A percentile compares a stretch with the other conserved stretches of the same genome.
These are phyloP conservation scores for Phytophthora idaei DNA, from an alignment of 352 stramenopile species.

Conservation along the genomic window DNA sequence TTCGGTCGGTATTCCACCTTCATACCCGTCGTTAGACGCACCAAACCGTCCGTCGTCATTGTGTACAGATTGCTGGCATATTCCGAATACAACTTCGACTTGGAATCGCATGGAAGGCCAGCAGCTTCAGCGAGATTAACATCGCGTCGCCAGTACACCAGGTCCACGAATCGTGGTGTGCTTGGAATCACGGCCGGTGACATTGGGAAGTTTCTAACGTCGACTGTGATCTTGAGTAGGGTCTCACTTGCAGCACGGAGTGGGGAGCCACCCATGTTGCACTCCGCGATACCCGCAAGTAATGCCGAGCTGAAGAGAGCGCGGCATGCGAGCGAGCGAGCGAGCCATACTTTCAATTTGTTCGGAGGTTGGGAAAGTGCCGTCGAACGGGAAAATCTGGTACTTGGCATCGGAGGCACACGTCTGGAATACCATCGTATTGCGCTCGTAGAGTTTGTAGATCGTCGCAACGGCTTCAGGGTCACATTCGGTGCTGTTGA, in stretches of 20 bases:
- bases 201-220: slow-evolving; percentile 30
- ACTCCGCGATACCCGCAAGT: slow-evolving; percentile 45
- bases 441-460: slow-evolving; percentile 51
- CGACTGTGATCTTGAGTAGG: slow-evolving; percentile 50
- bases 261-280: slow-evolving; percentile 37
- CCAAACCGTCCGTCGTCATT: slow-evolving; percentile 44
- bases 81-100: slow-evolving; percentile 53
- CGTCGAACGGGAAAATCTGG: slow-evolving; percentile 56
- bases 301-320: slow-evolving; percentile 48
- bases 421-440: slow-evolving; percentile 51
- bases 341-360: slow-evolving; percentile 46
- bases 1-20: slow-evolving; percentile 48
- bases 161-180: slow-evolving; percentile 50
- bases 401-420: slow-evolving; percentile 49
- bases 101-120: slow-evolving; percentile 48
- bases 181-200: slow-evolving; percentile 30
- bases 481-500: slow-evolving; percentile 43
- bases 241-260: slow-evolving; percentile 47
- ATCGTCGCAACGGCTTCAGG: slow-evolving; percentile 29
- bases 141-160: slow-evolving; percentile 63
- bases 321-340: slow-evolving; percentile 36
- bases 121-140: slow-evolving; percentile 49
- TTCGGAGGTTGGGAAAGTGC: slow-evolving; percentile 33
- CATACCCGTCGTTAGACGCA: slow-evolving; percentile 45
- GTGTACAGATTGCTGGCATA: slow-evolving; percentile 48